Base-by-base conservation (phyloP, 352 stramenopile species). In the Vaucheria bursata region DNA sequence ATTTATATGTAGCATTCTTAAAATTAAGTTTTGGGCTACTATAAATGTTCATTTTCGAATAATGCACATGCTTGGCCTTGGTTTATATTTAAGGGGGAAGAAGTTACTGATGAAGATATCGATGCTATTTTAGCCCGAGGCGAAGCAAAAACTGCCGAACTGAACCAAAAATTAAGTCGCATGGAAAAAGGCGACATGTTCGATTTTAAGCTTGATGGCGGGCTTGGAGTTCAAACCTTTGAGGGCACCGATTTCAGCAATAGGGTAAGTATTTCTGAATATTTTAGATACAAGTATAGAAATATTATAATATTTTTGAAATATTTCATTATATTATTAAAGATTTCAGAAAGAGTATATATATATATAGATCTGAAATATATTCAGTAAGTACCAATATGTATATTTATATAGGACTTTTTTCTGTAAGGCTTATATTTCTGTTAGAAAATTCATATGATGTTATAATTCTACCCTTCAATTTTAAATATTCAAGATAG, bases 181-280 rank as follows among this genome's bases (percentile, higher is more conserved):
- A 75, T 71, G 35, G 79, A 83, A 49, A 82, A 85, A 77, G 75
- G 75, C 2, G 71, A 82, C 34, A 67, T 85, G 37, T 49, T 83
- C 25, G 76, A 85, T 65, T 85, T 85, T 49, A 70, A 40, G 50
- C 77, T 85, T 8, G 79, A 85, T 40, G 79, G 77, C 34, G 93
- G 93, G 73, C 59, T 73, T n/a, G 25, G 87, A 38, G 88, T 91
- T 25, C 93, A 98, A 85, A 95, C 94, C 25, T 96, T 97, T 84
- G 94, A 98, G 76, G 95, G 87, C 37, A 89, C 91, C 53, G 89
- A 94, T 82, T 94, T 93, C 81, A 88, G 82, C 79, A 88, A 94
- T 80, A 84, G 81, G 40, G 35, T 69, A 50, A 37, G 29, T 33
- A 18, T 25, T 66, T 36, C 67, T 64, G 59, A n/a, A 12, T 12